Percentiles rank a stretch among this genome's conserved stretches.
These are phyloP conservation scores for Fagus crenata DNA, from an alignment of 306 rosid genomes.

Conservation along the genomic window DNA sequence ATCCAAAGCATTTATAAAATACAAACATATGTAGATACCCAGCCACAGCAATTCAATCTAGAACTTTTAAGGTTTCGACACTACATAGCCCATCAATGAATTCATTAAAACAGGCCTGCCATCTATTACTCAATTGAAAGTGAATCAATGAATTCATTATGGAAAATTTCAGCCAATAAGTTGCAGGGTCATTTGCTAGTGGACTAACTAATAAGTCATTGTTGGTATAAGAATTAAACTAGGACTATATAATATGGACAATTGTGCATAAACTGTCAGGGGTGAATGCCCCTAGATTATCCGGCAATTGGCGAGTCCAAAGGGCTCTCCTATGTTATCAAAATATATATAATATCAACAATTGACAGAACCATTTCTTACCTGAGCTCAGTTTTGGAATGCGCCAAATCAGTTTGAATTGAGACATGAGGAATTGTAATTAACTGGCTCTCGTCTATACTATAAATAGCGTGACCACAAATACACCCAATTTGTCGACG, in stretches of 20 bases:
- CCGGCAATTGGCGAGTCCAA: too few species aligned
- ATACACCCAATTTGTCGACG: conserved; percentile 86
- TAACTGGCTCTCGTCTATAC: conserved; percentile 79
- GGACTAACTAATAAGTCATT: too few species aligned
- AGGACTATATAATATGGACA: too few species aligned
- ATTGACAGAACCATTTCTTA: conserved; percentile 12
- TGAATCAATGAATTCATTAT: not conserved
- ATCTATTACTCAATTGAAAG: not conserved
- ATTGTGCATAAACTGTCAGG: too few species aligned
- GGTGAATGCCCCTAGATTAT: too few species aligned
- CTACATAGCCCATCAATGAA: too few species aligned
- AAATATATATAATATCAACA: not conserved
- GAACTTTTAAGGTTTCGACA: not conserved
- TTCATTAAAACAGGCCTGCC: not conserved
- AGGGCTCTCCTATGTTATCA: too few species aligned
- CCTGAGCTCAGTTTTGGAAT: conserved; percentile 87
- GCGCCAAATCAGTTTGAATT: conserved; percentile 80
- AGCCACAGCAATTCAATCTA: not conserved
- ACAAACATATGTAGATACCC: not conserved
- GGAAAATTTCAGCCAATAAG: not conserved
- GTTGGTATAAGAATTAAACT: too few species aligned
- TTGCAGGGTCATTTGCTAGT: not conserved
- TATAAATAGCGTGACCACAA: conserved; percentile 87
- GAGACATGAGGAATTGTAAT: conserved; percentile 80
- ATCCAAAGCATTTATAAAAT: not conserved